Percentiles rank a stretch among this genome's conserved stretches.
These are phyloP conservation scores for Drosera spatulata DNA, from an alignment of 179 eudicot genomes.

Conservation along the genomic window DNA sequence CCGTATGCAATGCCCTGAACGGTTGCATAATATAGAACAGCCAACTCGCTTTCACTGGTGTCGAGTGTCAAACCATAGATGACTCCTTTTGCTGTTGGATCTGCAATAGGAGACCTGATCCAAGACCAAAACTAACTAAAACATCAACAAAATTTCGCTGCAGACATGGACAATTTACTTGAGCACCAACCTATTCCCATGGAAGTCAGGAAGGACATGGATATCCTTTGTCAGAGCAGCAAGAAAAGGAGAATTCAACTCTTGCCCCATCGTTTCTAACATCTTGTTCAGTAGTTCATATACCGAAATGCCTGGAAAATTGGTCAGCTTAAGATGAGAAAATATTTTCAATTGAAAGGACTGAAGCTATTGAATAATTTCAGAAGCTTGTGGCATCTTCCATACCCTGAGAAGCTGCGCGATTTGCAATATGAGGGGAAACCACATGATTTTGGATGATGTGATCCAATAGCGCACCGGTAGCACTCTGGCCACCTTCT, in stretches of 20 bases:
- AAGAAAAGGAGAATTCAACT: conserved; percentile 45
- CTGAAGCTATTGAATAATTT: too few relatives aligned
- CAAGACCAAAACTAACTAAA: conserved; percentile 9
- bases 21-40: conserved; percentile 85
- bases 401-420: conserved; percentile 90
- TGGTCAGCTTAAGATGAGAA: not conserved
- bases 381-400: not conserved
- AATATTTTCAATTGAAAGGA: not conserved
- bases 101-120: conserved; percentile 90
- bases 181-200: conserved; percentile 73
- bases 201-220: conserved; percentile 93
- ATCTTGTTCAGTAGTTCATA: conserved; percentile 66
- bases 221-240: conserved; percentile 75
- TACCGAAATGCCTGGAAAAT: conserved; percentile 47
- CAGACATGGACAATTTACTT: not conserved
- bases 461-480: conserved; percentile 85
- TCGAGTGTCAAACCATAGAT: conserved; percentile 86
- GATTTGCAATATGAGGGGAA: conserved; percentile 78
- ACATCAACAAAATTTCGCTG: not conserved
- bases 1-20: conserved; percentile 97
- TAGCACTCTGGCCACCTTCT: conserved; percentile 99
- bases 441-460: conserved; percentile 78
- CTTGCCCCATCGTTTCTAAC: conserved; percentile 58
- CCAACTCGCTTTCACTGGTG: conserved; percentile 80
- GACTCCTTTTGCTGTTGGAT: conserved; percentile 84